A percentile compares a stretch with the other conserved stretches of the same genome.
Evolutionary conservation across 164 flowering plant genomes (phyloP).

Genomic region (Vitis amurensis): DNA sequence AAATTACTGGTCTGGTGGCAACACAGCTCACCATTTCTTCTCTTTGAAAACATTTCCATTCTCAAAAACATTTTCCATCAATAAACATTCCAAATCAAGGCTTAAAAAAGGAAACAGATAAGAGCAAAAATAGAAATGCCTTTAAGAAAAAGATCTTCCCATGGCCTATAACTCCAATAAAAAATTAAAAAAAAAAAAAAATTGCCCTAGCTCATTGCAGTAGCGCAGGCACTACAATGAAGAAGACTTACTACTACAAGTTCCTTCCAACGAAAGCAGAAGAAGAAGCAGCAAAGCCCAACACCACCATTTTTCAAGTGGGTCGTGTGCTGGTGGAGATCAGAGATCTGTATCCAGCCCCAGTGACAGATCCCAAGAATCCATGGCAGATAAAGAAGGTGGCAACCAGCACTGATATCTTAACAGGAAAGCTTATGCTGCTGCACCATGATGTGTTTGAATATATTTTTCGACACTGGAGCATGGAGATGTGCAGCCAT

Average conservation of each 20-base stretch:
- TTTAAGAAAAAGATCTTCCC: too few species aligned
- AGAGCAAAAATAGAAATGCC: too few species aligned
- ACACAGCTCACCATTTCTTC: too few species aligned
- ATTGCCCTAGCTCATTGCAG: too few species aligned
- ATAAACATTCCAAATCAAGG: too few species aligned
- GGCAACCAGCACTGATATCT: constrained; percentile 1
- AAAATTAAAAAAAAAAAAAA: too few species aligned
- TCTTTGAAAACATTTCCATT: too few species aligned
- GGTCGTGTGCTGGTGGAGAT: not conserved
- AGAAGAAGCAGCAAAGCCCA: constrained; percentile 1
- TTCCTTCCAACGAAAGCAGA: constrained; percentile 11
- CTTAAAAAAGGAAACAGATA: too few species aligned
- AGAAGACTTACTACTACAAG: constrained; percentile 11
- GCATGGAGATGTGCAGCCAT: not conserved
- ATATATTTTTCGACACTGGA: not conserved
- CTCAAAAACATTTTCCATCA: too few species aligned
- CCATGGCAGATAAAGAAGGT: constrained; percentile 14
- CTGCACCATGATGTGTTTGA: not conserved
- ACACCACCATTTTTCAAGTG: not conserved
- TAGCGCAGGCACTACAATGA: not conserved
- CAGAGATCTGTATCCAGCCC: constrained; percentile 11
- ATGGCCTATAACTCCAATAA: too few species aligned
- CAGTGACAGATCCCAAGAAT: constrained; percentile 1
- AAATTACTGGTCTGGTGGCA: too few species aligned
- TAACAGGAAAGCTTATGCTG: not conserved